Base-by-base conservation (phyloP, 2,329 filamentous ascomycete genomes). In the Chaetomium strumarium region DNA sequence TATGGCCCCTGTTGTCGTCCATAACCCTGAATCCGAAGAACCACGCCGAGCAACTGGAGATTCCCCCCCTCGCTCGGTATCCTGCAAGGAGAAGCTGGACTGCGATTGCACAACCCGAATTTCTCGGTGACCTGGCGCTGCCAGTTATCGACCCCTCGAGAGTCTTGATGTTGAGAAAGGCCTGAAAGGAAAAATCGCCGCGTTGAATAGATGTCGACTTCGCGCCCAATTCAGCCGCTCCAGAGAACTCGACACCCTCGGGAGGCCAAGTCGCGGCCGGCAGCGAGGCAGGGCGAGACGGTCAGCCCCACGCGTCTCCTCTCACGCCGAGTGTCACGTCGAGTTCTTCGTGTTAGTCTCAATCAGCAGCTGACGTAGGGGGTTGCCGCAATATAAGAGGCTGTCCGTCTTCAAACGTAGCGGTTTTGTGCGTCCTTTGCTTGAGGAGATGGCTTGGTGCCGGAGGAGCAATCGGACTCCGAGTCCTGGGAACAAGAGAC, bases 1-100 rank as follows among this genome's bases (percentile, higher is more conserved):
- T 79, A 66, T 82, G 77, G 67, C 80, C 82, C 71, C 80, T 81
- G 74, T 84, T 81, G 72, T 86, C 83, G 76, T 92, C 88, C 88
- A 93, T 68, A 81, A 83, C 72, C 71, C 68, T 19, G 17, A 30
- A 75, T 75, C 68, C 66, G 73, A 71, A 68, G 73, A 70, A 70
- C 76, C 7, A 24, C 71, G 65, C 71, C 68, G 70, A 74, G 73
- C 69, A 55, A 75, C 73, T 72, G 73, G 75, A 72, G 76, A 71
- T 71, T 75, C 74, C 71, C 34, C 34, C 3, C 8, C 80, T 76
- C 67, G 81, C 76, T 75, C 78, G 79, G 74, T 80, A 78, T 73
- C 78, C 78, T 75, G 76, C 78, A 74, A 82, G 83, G 75, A 82
- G 81, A 69, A 76, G 77, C 76, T 30, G 6, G 20, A 4, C 29